A percentile compares a stretch with the other conserved stretches of the same genome.
Evolutionary conservation across 169 alveolate genomes (phyloP).

Genomic region (Eimeria falciformis): DNA sequence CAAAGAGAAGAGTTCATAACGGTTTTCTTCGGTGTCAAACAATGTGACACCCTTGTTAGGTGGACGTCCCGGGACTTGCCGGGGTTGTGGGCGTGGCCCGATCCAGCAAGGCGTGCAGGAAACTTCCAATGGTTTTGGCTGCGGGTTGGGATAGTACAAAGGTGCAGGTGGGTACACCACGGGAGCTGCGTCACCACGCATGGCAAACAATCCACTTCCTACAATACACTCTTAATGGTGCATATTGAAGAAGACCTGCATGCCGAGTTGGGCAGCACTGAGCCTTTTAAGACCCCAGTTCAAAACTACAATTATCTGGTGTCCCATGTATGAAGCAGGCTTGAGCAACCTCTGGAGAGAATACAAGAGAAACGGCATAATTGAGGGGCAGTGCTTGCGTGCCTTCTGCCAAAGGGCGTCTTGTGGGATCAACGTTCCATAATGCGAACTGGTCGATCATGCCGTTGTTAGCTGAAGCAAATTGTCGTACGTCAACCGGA

Average conservation of each 20-base stretch:
- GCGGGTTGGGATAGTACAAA: conserved; percentile 16
- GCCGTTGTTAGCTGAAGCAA: conserved; percentile 60
- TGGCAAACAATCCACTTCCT: background rate
- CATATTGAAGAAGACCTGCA: too few species aligned
- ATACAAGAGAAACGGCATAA: too few species aligned
- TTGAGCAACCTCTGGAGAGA: too few species aligned
- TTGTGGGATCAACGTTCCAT: conserved; percentile 61
- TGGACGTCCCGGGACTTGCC: background rate
- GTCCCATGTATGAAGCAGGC: too few species aligned
- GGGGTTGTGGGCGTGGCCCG: conserved; percentile 24
- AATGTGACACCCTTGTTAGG: background rate
- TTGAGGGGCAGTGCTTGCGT: background rate
- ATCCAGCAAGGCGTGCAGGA: conserved; percentile 34
- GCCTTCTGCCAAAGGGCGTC: conserved; percentile 57
- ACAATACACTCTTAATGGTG: too few species aligned
- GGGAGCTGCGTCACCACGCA: conserved; percentile 9
- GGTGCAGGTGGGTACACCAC: conserved; percentile 49
- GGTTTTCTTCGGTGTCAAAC: conserved; percentile 43
- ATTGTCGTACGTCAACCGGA: conserved; percentile 57
- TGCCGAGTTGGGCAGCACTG: too few species aligned
- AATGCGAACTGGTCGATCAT: conserved; percentile 24
- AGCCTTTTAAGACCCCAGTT: too few species aligned
- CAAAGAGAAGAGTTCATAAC: conserved; percentile 25
- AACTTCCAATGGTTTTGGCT: background rate
- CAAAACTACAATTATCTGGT: too few species aligned